These are phyloP conservation scores for Gigaspora rosea DNA, from an alignment of 192 early-diverging fungal species.

Conservation along the genomic window DNA sequence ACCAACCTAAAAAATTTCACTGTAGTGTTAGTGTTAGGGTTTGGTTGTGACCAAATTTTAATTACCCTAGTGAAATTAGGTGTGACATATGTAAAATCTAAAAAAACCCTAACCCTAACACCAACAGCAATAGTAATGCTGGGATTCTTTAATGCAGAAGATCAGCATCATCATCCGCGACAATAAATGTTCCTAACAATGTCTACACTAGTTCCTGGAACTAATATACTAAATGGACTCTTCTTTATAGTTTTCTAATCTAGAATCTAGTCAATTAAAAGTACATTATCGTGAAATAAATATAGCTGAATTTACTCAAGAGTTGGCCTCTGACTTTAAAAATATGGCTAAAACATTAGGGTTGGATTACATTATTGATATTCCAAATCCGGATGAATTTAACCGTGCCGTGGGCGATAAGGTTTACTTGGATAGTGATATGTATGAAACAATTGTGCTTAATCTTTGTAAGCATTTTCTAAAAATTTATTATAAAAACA, in stretches of 20 bases:
- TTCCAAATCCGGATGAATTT: conserved; percentile 21
- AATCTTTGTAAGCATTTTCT: conserved; percentile 22
- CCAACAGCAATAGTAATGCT: no score
- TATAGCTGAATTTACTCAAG: conserved; percentile 46
- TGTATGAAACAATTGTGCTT: conserved; percentile 27
- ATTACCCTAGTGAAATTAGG: no score
- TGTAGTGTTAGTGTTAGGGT: no score
- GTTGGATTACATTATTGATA: conserved; percentile 42
- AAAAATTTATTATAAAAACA: background rate
- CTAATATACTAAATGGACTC: no score
- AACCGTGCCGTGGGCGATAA: background rate
- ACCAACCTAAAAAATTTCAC: no score
- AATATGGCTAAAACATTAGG: conserved; percentile 32
- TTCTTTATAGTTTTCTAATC: conserved; percentile 5
- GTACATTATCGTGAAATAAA: conserved; percentile 52
- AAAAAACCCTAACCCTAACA: no score
- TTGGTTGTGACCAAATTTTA: no score
- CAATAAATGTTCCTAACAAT: no score
- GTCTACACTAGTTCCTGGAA: no score
- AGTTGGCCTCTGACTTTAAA: conserved; percentile 57
- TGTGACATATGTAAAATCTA: no score
- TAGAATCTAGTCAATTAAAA: background rate
- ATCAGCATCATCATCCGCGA: no score
- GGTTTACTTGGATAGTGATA: conserved; percentile 12
- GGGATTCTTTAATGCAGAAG: no score